These are phyloP conservation scores for Ceratocystis huliohia DNA, from an alignment of 2,329 filamentous ascomycete species.

Conservation along the genomic window DNA sequence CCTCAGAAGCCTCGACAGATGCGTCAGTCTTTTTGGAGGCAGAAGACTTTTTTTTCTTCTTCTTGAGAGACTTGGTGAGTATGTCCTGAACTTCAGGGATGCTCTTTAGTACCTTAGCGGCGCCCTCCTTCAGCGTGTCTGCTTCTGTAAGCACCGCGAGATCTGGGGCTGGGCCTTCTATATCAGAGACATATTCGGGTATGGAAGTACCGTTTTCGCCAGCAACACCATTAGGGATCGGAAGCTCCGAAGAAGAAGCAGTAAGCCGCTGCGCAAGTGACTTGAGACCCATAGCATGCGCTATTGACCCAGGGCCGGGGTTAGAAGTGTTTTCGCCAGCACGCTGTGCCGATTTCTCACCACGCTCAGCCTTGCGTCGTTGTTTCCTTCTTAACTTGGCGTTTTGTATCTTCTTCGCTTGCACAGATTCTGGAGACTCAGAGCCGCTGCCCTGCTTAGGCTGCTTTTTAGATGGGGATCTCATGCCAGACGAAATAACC, in stretches of 20 bases:
- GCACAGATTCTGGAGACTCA: background rate
- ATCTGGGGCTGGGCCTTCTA: background rate
- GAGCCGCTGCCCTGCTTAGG: background rate
- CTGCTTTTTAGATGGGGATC: background rate
- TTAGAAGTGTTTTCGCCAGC: background rate
- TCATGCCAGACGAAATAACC: background rate
- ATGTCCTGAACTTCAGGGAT: slow-evolving; percentile 19
- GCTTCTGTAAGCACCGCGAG: background rate
- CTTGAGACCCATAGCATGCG: slow-evolving; percentile 7
- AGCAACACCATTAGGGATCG: background rate
- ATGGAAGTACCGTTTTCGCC: background rate
- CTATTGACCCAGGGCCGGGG: slow-evolving; percentile 1
- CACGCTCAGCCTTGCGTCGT: background rate
- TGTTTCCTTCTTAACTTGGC: background rate
- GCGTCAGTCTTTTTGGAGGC: slow-evolving; percentile 1
- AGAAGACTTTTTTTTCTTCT: slow-evolving; percentile 13
- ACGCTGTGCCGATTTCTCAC: background rate
- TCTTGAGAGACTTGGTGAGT: slow-evolving; percentile 18
- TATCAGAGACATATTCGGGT: background rate
- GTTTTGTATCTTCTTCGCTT: background rate
- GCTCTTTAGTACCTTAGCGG: slow-evolving; percentile 18
- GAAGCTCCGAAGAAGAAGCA: background rate
- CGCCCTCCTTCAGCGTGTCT: slow-evolving; percentile 19
- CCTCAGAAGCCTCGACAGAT: background rate
- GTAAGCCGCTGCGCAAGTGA: slow-evolving; percentile 5